Percentiles rank a stretch among this genome's conserved stretches.
Evolutionary conservation across 257 asterid species (phyloP).

Genomic region (Solanum medicagineum): DNA sequence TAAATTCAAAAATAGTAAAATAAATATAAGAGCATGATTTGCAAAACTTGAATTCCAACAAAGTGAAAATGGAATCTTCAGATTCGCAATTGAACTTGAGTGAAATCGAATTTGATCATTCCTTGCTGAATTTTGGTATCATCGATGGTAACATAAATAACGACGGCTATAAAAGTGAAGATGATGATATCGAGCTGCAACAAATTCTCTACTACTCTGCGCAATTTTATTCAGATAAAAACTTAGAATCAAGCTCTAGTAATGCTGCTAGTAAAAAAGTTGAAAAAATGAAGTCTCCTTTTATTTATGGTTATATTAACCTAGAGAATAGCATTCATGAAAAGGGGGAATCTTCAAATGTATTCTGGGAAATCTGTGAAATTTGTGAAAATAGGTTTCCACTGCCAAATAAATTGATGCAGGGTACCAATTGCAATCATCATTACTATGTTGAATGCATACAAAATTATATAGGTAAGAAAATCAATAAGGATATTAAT

Average conservation of each 20-base stretch:
- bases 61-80: not conserved
- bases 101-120: not conserved
- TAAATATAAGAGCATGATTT: too few species aligned
- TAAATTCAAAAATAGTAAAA: too few species aligned
- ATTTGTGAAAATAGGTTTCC: constrained; percentile 1
- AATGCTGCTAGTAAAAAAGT: not conserved
- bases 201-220: not conserved
- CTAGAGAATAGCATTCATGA: not conserved
- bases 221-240: not conserved
- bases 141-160: not conserved
- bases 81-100: not conserved
- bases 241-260: not conserved
- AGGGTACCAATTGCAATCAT: not conserved
- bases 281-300: not conserved
- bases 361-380: not conserved
- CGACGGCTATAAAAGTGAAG: too few species aligned
- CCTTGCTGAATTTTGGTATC: not conserved
- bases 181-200: not conserved
- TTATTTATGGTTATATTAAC: not conserved
- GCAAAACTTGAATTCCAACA: too few species aligned
- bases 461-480: not conserved
- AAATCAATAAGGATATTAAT: not conserved
- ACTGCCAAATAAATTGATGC: not conserved
- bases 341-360: not conserved
- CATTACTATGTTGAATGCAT: constrained; percentile 1